Evolutionary conservation across 73 alveolate genomes (phyloP).

Genomic region (Effrenium voratum): DNA sequence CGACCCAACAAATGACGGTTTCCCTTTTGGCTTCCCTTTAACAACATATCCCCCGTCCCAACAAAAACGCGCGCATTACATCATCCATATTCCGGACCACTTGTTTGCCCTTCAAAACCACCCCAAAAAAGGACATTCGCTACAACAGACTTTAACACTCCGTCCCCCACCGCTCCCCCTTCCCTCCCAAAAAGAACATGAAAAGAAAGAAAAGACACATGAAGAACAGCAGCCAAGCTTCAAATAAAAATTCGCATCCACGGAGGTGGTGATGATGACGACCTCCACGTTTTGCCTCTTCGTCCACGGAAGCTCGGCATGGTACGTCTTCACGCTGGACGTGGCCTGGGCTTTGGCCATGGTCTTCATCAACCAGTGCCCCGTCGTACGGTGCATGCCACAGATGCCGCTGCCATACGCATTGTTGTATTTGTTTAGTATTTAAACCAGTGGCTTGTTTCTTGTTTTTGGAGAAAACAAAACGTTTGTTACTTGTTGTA

Average conservation of each 20-base stretch:
- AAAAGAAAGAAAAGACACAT: too few relatives aligned
- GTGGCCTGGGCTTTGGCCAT: constrained; percentile 73
- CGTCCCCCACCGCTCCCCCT: not conserved
- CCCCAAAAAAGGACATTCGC: not conserved
- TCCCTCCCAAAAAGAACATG: not conserved
- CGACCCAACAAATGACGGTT: too few relatives aligned
- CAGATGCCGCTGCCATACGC: too few relatives aligned
- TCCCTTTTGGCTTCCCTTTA: too few relatives aligned
- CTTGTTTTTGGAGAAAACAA: too few relatives aligned
- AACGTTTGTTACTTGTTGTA: too few relatives aligned
- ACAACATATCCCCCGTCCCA: too few relatives aligned
- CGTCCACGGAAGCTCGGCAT: constrained; percentile 74
- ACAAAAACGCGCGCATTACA: not conserved
- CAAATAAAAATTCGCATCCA: not conserved
- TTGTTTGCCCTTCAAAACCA: not conserved
- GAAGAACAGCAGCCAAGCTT: too few relatives aligned
- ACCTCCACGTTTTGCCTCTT: constrained; percentile 60
- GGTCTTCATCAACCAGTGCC: constrained; percentile 74
- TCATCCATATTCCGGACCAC: not conserved
- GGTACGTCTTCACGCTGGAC: constrained; percentile 65
- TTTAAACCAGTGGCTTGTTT: too few relatives aligned
- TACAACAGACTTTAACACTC: not conserved
- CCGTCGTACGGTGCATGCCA: too few relatives aligned
- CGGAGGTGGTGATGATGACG: constrained; percentile 81
- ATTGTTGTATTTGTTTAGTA: too few relatives aligned